A percentile compares a stretch with the other conserved stretches of the same genome.
Conservation (phyloP, 140 eudicot species). For the Anethum foeniculum region DNA sequence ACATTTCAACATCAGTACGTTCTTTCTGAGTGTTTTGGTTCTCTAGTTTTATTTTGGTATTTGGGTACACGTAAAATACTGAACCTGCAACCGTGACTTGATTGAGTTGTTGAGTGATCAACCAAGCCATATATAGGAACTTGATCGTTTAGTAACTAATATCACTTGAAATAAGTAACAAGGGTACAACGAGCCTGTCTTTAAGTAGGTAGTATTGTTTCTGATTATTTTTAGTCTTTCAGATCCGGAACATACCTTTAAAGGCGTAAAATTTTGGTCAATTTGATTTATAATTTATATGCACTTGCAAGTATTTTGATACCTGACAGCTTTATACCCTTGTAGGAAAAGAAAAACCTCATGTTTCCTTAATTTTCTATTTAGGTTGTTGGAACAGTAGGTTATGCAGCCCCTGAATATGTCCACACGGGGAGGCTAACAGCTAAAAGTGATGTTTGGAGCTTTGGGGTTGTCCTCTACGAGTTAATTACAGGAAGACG, state of each 20-base stretch:
- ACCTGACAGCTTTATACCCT: not conserved
- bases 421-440: conserved; percentile 85
- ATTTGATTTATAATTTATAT: not conserved
- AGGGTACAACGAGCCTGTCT: not conserved
- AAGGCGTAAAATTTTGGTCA: not conserved
- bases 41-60: not conserved
- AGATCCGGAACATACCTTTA: not conserved
- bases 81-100: not conserved
- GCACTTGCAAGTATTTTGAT: not conserved
- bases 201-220: not conserved
- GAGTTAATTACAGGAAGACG: conserved; percentile 94
- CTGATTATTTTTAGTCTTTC: not conserved
- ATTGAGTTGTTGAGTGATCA: not conserved
- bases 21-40: not conserved
- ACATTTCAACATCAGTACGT: conserved; percentile 9
- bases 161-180: not conserved
- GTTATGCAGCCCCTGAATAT: conserved; percentile 97
- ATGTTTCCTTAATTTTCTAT: not conserved
- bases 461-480: conserved; percentile 81
- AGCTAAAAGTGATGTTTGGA: conserved; percentile 91
- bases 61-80: conserved; percentile 13
- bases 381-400: conserved; percentile 91
- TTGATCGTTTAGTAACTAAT: not conserved
- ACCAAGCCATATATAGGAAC: not conserved
- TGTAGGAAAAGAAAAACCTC: not conserved